These are phyloP conservation scores for Trametes cingulata DNA, from an alignment of 768 basidiomycete genomes.

Conservation along the genomic window DNA sequence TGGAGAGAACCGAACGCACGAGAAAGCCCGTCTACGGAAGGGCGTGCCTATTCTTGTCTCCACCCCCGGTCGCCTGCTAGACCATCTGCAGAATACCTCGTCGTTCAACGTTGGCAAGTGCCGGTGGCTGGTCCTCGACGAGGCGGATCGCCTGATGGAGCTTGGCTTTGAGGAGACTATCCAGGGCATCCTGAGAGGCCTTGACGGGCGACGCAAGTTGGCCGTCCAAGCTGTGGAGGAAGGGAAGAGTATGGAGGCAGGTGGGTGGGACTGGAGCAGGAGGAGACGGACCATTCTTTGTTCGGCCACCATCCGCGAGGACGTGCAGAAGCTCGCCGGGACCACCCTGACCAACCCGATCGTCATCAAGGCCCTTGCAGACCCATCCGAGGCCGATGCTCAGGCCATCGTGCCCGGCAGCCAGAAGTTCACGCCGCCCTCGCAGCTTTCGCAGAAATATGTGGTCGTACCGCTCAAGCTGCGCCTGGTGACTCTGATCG, in stretches of 20 bases:
- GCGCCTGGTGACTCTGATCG: slow-evolving; percentile 87
- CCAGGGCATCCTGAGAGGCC: slow-evolving; percentile 79
- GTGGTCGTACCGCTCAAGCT: slow-evolving; percentile 89
- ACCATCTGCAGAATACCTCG: slow-evolving; percentile 94
- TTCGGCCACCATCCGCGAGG: slow-evolving; percentile 94
- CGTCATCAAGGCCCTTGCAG: slow-evolving; percentile 75
- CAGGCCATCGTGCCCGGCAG: slow-evolving; percentile 27
- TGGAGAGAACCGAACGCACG: slow-evolving; percentile 91
- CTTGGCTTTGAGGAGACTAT: slow-evolving; percentile 97
- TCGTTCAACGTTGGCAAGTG: slow-evolving; percentile 93
- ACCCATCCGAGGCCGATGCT: slow-evolving; percentile 34
- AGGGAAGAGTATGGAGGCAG: slow-evolving; percentile 69
- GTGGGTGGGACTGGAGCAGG: slow-evolving; percentile 83
- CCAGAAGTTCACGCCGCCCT: slow-evolving; percentile 87
- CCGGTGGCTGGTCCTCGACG: slow-evolving; percentile 94
- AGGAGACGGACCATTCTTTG: slow-evolving; percentile 87
- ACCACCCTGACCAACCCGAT: slow-evolving; percentile 76
- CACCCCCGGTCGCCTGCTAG: slow-evolving; percentile 92
- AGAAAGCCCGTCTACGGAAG: slow-evolving; percentile 93
- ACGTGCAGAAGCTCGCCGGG: slow-evolving; percentile 92
- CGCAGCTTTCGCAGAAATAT: slow-evolving; percentile 91
- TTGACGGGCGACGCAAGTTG: slow-evolving; percentile 81
- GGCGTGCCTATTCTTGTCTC: slow-evolving; percentile 94
- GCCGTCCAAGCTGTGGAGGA: slow-evolving; percentile 67
- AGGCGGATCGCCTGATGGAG: slow-evolving; percentile 97